Evolutionary conservation across 2,329 filamentous ascomycete species (phyloP).

Genomic region (Aspergillus latus): DNA sequence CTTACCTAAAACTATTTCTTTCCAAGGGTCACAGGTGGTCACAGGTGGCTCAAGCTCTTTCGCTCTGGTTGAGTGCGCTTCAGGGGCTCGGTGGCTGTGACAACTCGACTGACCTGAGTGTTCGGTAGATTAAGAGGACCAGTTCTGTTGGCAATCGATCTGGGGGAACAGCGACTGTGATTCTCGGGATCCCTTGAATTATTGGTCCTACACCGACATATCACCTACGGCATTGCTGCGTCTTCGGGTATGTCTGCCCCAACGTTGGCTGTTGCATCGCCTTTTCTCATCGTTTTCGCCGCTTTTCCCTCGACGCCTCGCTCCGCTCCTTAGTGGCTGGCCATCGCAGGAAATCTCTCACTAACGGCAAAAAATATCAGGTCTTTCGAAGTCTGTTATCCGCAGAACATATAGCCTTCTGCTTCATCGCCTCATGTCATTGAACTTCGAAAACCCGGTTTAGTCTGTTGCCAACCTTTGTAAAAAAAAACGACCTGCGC

Average conservation of each 20-base stretch:
- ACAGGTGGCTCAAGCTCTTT: constrained; percentile 7
- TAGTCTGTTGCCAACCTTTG: not conserved
- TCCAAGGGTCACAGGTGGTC: constrained; percentile 12
- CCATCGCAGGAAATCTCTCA: not conserved
- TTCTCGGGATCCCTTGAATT: not conserved
- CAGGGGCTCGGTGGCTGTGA: constrained; percentile 16
- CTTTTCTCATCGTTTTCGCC: not conserved
- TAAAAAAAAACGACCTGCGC: not conserved
- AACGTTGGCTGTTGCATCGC: not conserved
- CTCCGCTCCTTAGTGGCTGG: constrained; percentile 2
- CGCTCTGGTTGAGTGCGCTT: constrained; percentile 7
- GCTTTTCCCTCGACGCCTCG: not conserved
- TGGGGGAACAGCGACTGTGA: not conserved
- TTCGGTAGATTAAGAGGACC: not conserved
- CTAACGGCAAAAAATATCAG: constrained; percentile 7
- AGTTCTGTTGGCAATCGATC: constrained; percentile 9
- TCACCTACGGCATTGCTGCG: not conserved
- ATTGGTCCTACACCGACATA: constrained; percentile 8
- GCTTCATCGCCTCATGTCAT: constrained; percentile 14
- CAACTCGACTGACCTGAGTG: constrained; percentile 4
- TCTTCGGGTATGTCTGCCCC: constrained; percentile 3
- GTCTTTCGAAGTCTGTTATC: constrained; percentile 4
- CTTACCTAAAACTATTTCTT: constrained; percentile 15
- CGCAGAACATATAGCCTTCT: not conserved
- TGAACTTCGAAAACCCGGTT: constrained; percentile 2